These are phyloP conservation scores for Pythium insidiosum DNA, from an alignment of 352 stramenopile species.

Conservation along the genomic window DNA sequence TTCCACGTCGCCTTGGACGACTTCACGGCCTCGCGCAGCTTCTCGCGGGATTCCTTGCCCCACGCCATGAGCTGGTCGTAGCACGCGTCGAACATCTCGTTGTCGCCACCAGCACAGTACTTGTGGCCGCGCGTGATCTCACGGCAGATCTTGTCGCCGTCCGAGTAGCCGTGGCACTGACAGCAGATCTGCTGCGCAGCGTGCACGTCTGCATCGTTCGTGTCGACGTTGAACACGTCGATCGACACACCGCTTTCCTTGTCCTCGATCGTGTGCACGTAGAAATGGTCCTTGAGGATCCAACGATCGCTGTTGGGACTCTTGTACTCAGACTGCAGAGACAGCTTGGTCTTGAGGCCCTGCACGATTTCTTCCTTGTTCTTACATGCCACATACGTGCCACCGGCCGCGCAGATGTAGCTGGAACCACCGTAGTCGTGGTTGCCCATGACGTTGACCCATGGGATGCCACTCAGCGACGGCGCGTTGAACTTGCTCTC, in stretches of 20 bases:
- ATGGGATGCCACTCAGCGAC: slow-evolving; percentile 49
- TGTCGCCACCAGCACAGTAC: slow-evolving; percentile 44
- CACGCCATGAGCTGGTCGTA: slow-evolving; percentile 52
- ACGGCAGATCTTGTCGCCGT: slow-evolving; percentile 48
- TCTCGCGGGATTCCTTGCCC: slow-evolving; percentile 45
- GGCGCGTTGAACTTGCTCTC: slow-evolving; percentile 53
- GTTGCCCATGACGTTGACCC: slow-evolving; percentile 76
- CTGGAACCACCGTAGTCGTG: slow-evolving; percentile 79
- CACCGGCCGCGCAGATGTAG: slow-evolving; percentile 50
- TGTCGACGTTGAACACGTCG: slow-evolving; percentile 85
- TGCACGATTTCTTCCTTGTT: slow-evolving; percentile 33
- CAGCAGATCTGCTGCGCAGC: slow-evolving; percentile 71
- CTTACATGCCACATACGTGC: slow-evolving; percentile 30
- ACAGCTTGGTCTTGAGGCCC: slow-evolving; percentile 57
- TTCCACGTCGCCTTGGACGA: slow-evolving; percentile 75
- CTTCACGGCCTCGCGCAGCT: slow-evolving; percentile 39
- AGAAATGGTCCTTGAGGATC: slow-evolving; percentile 80
- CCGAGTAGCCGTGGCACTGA: slow-evolving; percentile 73
- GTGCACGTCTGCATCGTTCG: slow-evolving; percentile 53
- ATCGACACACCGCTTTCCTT: slow-evolving; percentile 44
- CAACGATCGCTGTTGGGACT: slow-evolving; percentile 76
- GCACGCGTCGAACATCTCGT: slow-evolving; percentile 58
- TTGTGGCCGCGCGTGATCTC: slow-evolving; percentile 36
- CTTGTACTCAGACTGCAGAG: slow-evolving; percentile 66
- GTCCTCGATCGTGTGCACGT: slow-evolving; percentile 59